Evolutionary conservation across 2,329 filamentous ascomycete species (phyloP), one percentile per base, ranked within the genome.

Genomic region (Pyrenochaeta sp.): DNA sequence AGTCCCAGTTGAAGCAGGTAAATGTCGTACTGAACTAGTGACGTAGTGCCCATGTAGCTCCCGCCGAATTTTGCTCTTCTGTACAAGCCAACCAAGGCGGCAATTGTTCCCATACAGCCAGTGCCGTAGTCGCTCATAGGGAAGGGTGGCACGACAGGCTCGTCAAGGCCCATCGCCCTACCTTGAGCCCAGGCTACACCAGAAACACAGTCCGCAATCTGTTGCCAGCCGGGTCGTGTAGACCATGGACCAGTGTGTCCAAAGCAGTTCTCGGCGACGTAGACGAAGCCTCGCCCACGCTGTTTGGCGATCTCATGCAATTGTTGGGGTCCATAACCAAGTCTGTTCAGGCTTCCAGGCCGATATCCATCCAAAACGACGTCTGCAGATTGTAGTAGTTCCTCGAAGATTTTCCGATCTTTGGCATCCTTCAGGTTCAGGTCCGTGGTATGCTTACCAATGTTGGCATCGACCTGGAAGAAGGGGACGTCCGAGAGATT

Each of bases 211-310:
- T 89, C 86, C 11, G 85, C 85, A 53, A 88, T 88, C 55, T 87
- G 85, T 60, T 88, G 86, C 86, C 86, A 89, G 6, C 86, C 86
- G 4, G 84, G 81, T 3, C 86, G 76, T 6, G 72, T 69, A 1
- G 81, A 78, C 86, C 85, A 89, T 45, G 85, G 82, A 5, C 79
- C 81, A 20, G 78, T 72, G 22, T 81, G 83, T 1, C 87, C 87
- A 55, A 89, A 89, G 63, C 86, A 89, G 63, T 89, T 85, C 65
- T 90, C 86, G 22, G 81, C 80, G 6, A 88, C 83, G 57, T 88
- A 87, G 6, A 89, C 77, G 22, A 86, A 80, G 1, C 86, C 86
- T 59, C 79, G 83, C 3, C 81, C 78, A 13, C 85, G 77, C 44
- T 75, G 68, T 43, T 76, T 72, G 1, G 81, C 81, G 22, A 85